Base-by-base conservation (phyloP, 148 eudicot species). In the Chenopodium berlandieri region DNA sequence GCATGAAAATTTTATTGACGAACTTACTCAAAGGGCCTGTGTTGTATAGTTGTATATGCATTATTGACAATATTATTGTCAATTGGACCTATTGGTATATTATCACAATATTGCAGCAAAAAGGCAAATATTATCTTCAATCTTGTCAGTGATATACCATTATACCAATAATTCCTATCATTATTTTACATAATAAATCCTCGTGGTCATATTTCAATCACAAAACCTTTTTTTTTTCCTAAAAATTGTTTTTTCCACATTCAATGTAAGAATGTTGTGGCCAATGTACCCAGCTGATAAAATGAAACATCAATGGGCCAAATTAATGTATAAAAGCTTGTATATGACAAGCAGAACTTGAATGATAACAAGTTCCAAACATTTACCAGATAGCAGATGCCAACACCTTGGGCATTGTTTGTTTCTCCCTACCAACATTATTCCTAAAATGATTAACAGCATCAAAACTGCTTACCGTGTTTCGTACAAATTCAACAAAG, bases 11-110 rank as follows among this genome's bases (percentile, higher is more conserved):
- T 50, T 48, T 10, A 50, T 50, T 50, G 52, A 48, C 3, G 1
- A 2, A 22, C 2, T 34, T 17, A 56, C 62, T 56, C 62, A 56
- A 56, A 17, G 22, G 16, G 16, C 56, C 17, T 40, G 8, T 40
- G 44, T 40, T 40, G 44, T 5, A 50, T 50, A 50, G 44, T 40
- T 40, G 44, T 5, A 50, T 50, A 50, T 10, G 13, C 22, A 40
- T 71, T n/a, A 73, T 73, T 23, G 60, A 25, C 58, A 10, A 46
- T n/a, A 72, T 46, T 46, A 72, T 34, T 73, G 76, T 23, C 76
- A 47, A 4, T 71, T 48, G 58, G 56, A 12, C 20, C 37, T 52
- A 25, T 11, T 11, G 37, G 63, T 52, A 50, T 74, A 48, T 2
- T n/a, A 10, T n/a, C 46, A 9, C 14, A 40, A 40, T 44, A 72